These are phyloP conservation scores for Bolboschoenus planiculmis DNA, from an alignment of 176 grass and related monocot species.

Conservation along the genomic window DNA sequence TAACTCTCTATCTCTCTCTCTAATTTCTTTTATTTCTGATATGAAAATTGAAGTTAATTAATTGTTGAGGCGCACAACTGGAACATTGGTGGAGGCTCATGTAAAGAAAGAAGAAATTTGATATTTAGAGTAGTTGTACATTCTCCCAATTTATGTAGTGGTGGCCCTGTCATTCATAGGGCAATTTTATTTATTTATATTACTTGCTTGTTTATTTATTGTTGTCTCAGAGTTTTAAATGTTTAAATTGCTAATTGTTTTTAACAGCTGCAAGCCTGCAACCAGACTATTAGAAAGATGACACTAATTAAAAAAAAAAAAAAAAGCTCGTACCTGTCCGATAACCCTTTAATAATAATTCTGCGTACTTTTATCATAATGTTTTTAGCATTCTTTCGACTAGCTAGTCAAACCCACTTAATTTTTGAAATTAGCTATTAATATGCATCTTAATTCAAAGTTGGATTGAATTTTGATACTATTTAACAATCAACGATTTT, in stretches of 20 bases:
- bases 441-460: background rate
- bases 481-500: background rate
- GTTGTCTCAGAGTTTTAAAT: background rate
- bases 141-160: background rate
- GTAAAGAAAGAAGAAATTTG: background rate
- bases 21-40: background rate
- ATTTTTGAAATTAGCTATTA: background rate
- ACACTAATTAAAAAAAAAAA: background rate
- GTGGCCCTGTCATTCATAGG: background rate
- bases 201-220: background rate
- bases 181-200: background rate
- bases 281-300: background rate
- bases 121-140: background rate
- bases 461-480: background rate
- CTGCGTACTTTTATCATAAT: background rate
- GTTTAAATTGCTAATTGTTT: background rate
- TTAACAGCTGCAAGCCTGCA: background rate
- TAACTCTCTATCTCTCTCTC: constrained; percentile 3
- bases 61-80: background rate
- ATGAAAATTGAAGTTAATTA: background rate
- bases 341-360: background rate
- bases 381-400: background rate
- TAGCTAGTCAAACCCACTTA: background rate
- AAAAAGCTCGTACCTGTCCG: background rate
- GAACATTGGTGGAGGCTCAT: background rate